Base-by-base conservation (phyloP, 1,284 basidiomycete genomes). In the Sphaerobolus stellatus region DNA sequence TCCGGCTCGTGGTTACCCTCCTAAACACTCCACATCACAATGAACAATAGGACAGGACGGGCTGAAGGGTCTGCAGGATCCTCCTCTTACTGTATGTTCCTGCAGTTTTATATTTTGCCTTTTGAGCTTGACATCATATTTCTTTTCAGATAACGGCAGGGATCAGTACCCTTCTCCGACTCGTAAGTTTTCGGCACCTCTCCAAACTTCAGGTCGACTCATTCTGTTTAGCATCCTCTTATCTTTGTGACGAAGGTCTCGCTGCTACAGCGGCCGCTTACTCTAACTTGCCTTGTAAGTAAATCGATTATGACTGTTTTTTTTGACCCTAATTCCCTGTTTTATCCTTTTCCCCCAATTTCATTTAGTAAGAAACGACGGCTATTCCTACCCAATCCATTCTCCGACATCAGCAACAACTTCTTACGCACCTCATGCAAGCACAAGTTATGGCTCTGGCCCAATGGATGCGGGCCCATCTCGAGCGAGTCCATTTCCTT, bases 191-290 rank as follows among this genome's bases (percentile, higher is more conserved):
- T n/a, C 22, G 36, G 28, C 41, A 43, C 28, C 3, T 24, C 41
- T 14, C 14, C 25, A n/a, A n/a, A n/a, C 25, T 24, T 43, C 14
- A 43, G 28, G 13, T 27, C 13, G 33, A 47, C 22, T 47, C 22
- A 27, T 36, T 34, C 33, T 27, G 16, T 25, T 40, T n/a, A 34
- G 22, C 41, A 5, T 18, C 41, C 13, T 45, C 28, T 44, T 52
- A 30, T 2, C 40, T 22, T 7, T 48, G 13, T 5, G 47, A 48
- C 29, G 28, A 52, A 24, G 50, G 50, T 20, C 20, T 52, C 13
- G 25, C 27, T 8, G 41, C 50, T 20, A 45, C 50, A 13, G 28
- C 50, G 16, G 41, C 38, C 5, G 38, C 38, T 7, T 52, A 52
- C 28, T 24, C 50, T 43, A 48, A 20, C 6, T 18, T 31, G 25